These are phyloP conservation scores for Boletus vinaceobasis DNA, from an alignment of 768 basidiomycete genomes.

Conservation along the genomic window DNA sequence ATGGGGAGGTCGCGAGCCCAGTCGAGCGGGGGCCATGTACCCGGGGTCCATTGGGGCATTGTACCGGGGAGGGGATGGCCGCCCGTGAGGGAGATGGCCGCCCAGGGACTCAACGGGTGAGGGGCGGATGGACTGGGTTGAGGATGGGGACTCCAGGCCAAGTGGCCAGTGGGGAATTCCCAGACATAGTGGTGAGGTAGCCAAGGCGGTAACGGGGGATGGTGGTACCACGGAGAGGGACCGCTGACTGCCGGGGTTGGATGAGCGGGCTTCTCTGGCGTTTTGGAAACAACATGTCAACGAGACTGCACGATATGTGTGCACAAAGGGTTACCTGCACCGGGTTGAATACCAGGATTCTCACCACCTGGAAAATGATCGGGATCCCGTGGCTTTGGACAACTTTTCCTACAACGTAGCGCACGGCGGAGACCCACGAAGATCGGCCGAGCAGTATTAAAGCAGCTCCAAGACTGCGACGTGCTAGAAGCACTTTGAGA, in stretches of 20 bases:
- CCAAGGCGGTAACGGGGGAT: slow-evolving; percentile 11
- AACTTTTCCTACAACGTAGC: slow-evolving; percentile 5
- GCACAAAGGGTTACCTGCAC: slow-evolving; percentile 14
- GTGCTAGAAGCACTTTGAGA: background rate
- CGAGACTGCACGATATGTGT: background rate
- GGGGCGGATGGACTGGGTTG: slow-evolving; percentile 10
- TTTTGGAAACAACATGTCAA: slow-evolving; percentile 4
- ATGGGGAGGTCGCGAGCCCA: slow-evolving; percentile 21
- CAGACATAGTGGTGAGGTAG: slow-evolving; percentile 22
- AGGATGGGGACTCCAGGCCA: slow-evolving; percentile 28
- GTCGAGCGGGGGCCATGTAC: slow-evolving; percentile 28
- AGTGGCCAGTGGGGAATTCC: slow-evolving; percentile 21
- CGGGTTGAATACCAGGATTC: slow-evolving; percentile 20
- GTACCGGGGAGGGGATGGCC: slow-evolving; percentile 24
- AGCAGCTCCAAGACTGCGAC: background rate
- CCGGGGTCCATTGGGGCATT: slow-evolving; percentile 26
- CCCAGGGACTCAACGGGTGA: slow-evolving; percentile 14
- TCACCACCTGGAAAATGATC: slow-evolving; percentile 17
- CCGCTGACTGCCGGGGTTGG: background rate
- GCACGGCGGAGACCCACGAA: slow-evolving; percentile 11
- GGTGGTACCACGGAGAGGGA: background rate
- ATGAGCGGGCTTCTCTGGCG: slow-evolving; percentile 5
- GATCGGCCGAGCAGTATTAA: slow-evolving; percentile 6
- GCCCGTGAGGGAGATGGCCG: slow-evolving; percentile 15
- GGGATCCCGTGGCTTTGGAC: slow-evolving; percentile 1